A percentile compares a stretch with the other conserved stretches of the same genome.
Conservation (phyloP, 1,139 yeast genomes). For the Meyerozyma guilliermondii region DNA sequence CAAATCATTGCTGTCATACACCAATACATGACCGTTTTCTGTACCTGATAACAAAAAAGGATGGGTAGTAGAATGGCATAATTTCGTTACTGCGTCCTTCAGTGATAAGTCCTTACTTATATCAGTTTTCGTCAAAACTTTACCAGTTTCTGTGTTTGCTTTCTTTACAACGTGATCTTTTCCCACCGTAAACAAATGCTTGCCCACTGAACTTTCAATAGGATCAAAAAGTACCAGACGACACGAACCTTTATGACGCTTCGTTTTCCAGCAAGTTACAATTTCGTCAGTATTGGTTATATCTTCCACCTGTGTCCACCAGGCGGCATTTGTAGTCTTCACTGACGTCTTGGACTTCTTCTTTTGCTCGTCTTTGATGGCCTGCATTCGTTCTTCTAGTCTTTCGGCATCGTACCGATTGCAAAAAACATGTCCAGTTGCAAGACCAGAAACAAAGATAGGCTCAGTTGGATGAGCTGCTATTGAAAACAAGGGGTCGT, state of each 20-base stretch:
- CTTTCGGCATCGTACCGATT: slow-evolving; percentile 47
- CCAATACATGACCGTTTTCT: slow-evolving; percentile 64
- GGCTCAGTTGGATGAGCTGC: slow-evolving; percentile 77
- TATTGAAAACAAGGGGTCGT: slow-evolving; percentile 68
- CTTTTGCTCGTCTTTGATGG: slow-evolving; percentile 15
- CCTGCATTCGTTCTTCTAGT: slow-evolving; percentile 30
- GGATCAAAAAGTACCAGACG: slow-evolving; percentile 68
- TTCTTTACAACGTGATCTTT: slow-evolving; percentile 75
- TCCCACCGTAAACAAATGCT: slow-evolving; percentile 63
- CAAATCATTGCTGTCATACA: slow-evolving; percentile 53
- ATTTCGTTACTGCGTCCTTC: slow-evolving; percentile 48
- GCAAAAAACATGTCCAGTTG: slow-evolving; percentile 69
- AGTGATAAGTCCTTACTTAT: slow-evolving; percentile 22
- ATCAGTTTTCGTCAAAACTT: slow-evolving; percentile 55
- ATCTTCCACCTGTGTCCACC: slow-evolving; percentile 48
- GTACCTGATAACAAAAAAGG: slow-evolving; percentile 71
- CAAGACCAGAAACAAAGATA: slow-evolving; percentile 64
- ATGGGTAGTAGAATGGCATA: slow-evolving; percentile 60
- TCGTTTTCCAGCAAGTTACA: slow-evolving; percentile 70
- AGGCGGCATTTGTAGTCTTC: slow-evolving; percentile 29
- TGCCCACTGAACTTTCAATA: slow-evolving; percentile 42
- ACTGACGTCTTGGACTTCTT: slow-evolving; percentile 22
- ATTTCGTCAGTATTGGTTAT: slow-evolving; percentile 27
- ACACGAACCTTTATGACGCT: slow-evolving; percentile 87
- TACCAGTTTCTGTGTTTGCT: slow-evolving; percentile 70